A percentile compares a stretch with the other conserved stretches of the same genome.
Evolutionary conservation across 257 asterid genomes (phyloP).

Genomic region (Nicotiana obtusifolia): DNA sequence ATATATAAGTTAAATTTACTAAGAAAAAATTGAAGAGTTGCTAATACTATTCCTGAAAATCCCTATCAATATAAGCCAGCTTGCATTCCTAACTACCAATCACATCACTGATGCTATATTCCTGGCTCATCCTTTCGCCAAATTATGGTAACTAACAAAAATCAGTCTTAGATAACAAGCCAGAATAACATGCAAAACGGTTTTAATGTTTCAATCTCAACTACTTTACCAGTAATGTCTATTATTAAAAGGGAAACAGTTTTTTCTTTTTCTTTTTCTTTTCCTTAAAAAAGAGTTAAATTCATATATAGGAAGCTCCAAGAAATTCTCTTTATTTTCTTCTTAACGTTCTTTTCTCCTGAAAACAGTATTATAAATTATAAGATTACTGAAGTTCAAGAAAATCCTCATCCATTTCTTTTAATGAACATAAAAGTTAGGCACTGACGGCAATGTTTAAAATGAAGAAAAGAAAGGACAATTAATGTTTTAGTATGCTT

Average conservation of each 20-base stretch:
- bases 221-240: not conserved
- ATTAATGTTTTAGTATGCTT: constrained; percentile 14
- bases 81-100: constrained; percentile 6
- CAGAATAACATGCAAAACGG: not conserved
- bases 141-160: not conserved
- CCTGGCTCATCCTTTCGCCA: not conserved
- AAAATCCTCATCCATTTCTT: not conserved
- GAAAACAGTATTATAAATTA: not conserved
- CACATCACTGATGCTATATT: constrained; percentile 1
- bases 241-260: not conserved
- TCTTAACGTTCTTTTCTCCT: too few relatives aligned
- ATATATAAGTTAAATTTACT: not conserved
- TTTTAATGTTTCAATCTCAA: constrained; percentile 16
- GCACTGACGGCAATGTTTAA: not conserved
- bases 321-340: not conserved
- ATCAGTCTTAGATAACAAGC: not conserved
- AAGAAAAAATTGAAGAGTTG: not conserved
- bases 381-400: not conserved
- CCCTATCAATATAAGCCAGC: not conserved
- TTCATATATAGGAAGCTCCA: not conserved
- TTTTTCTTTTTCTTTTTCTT: not conserved
- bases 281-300: not conserved
- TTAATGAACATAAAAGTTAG: not conserved
- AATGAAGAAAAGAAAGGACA: not conserved
- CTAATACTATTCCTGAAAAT: not conserved